Evolutionary conservation across 2,329 filamentous ascomycete species (phyloP).

Genomic region (Botrytis porri): DNA sequence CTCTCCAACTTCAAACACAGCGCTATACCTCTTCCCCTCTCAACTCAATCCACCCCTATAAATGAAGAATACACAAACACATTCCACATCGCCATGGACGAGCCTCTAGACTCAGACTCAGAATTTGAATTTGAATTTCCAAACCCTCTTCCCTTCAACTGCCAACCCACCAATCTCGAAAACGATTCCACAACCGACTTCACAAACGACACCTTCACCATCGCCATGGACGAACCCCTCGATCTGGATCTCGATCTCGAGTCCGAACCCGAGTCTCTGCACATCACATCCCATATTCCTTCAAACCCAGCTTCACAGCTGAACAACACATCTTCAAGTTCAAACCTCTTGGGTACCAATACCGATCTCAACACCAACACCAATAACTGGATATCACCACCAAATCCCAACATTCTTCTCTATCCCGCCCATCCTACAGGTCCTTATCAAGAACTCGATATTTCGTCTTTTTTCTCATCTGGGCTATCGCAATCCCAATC

Average conservation of each 20-base stretch:
- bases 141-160: too few relatives aligned
- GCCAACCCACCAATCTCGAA: neutral
- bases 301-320: too few relatives aligned
- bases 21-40: neutral
- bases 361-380: too few relatives aligned
- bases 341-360: too few relatives aligned
- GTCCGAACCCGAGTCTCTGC: neutral
- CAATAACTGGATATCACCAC: neutral
- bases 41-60: too few relatives aligned
- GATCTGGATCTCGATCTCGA: neutral
- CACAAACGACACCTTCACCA: neutral
- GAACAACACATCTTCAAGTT: too few relatives aligned
- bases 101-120: neutral
- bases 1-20: neutral
- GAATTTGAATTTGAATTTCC: neutral
- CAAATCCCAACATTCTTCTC: neutral
- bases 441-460: neutral
- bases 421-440: neutral
- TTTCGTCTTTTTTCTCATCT: neutral
- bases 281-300: neutral
- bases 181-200: neutral
- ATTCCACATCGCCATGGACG: neutral
- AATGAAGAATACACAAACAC: neutral
- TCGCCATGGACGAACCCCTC: conserved; percentile 3
- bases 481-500: neutral